phyloP scores from a whole-genome alignment of 352 stramenopile genomes.

The Globisporangium splendens region DNA sequence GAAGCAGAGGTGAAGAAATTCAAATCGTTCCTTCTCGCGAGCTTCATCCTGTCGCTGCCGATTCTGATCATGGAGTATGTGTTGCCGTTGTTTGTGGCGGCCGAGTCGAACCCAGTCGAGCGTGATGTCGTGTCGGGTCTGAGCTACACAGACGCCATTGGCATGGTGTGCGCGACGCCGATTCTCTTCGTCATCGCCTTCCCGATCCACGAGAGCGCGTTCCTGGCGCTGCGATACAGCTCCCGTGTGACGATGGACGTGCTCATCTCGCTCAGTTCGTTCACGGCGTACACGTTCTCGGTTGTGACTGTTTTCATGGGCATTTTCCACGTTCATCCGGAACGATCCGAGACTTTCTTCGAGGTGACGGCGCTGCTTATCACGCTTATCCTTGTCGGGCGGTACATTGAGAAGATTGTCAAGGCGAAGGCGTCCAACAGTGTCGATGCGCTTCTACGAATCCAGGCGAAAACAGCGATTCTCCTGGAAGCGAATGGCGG shows the following conservation, averaged over 20 bases:
- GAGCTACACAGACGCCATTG: constrained; percentile 48
- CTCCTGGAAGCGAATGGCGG: constrained; percentile 55
- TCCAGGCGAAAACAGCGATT: constrained; percentile 86
- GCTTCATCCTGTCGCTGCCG: constrained; percentile 48
- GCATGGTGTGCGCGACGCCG: constrained; percentile 61
- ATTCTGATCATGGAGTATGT: constrained; percentile 61
- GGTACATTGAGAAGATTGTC: constrained; percentile 72
- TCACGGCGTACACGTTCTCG: constrained; percentile 65
- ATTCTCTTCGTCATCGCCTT: constrained; percentile 54
- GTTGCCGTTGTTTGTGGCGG: constrained; percentile 28
- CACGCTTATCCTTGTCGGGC: constrained; percentile 67
- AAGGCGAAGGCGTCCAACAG: constrained; percentile 69
- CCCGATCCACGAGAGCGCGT: constrained; percentile 75
- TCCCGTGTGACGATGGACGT: constrained; percentile 75
- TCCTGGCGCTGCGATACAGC: constrained; percentile 50
- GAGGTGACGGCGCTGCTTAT: constrained; percentile 66
- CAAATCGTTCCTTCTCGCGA: constrained; percentile 42
- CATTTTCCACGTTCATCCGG: constrained; percentile 19
- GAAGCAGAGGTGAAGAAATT: constrained; percentile 44
- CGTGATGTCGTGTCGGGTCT: constrained; percentile 32
- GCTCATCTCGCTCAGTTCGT: constrained; percentile 71
- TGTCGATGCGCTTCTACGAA: constrained; percentile 57
- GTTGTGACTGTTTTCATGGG: constrained; percentile 26
- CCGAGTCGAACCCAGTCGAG: constrained; percentile 18
- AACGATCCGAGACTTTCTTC: constrained; percentile 64